phyloP scores from a whole-genome alignment of 768 basidiomycete genomes.

The Postia placenta region DNA sequence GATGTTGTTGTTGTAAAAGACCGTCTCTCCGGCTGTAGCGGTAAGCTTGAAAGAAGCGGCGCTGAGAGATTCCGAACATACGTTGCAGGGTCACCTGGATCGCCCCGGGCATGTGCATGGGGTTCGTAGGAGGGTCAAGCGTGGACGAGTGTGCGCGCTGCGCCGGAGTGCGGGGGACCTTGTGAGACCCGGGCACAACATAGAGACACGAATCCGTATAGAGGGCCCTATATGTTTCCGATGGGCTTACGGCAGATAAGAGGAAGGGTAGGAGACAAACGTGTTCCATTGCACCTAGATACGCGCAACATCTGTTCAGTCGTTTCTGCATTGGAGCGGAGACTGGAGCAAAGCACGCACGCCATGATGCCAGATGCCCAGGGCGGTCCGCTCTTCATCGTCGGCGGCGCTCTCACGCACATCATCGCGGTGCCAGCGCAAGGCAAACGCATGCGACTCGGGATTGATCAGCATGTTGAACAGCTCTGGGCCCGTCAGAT shows the following conservation, averaged over 20 bases:
- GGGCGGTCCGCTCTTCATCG: constrained; percentile 54
- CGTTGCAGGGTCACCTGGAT: constrained; percentile 50
- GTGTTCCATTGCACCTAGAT: constrained; percentile 79
- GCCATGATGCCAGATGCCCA: constrained; percentile 58
- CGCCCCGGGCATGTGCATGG: constrained; percentile 66
- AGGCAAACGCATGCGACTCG: constrained; percentile 52
- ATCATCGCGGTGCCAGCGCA: constrained; percentile 80
- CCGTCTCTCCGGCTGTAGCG: constrained; percentile 60
- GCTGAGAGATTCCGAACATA: constrained; percentile 32
- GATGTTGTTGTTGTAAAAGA: constrained; percentile 78
- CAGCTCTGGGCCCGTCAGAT: constrained; percentile 39
- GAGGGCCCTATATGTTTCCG: constrained; percentile 41
- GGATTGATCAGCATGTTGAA: constrained; percentile 78
- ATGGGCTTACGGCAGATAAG: not conserved
- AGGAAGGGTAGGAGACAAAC: constrained; percentile 32
- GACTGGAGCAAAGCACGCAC: constrained; percentile 32
- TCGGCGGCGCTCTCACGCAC: constrained; percentile 49
- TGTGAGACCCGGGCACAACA: constrained; percentile 67
- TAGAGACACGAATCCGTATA: constrained; percentile 65
- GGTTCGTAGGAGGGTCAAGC: constrained; percentile 45
- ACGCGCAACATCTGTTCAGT: not conserved
- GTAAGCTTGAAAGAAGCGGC: too few relatives aligned
- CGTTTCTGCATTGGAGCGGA: not conserved
- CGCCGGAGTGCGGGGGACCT: constrained; percentile 42
- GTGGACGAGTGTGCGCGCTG: constrained; percentile 54